Conservation (phyloP, 371 early-diverging fungal genomes). For the Blakeslea trispora region DNA sequence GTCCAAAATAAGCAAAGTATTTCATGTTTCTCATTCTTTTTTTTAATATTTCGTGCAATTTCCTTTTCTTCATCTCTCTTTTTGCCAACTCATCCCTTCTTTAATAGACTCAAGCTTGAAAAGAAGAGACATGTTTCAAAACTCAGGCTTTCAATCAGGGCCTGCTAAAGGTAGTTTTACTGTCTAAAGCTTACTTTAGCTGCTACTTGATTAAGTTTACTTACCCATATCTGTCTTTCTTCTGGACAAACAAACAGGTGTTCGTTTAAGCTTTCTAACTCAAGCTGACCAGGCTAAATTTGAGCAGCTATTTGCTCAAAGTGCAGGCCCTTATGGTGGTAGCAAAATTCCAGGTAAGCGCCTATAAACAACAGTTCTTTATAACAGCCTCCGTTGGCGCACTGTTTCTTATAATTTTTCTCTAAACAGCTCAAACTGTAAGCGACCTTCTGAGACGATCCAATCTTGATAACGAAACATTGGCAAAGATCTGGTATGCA, state of each 20-base stretch:
- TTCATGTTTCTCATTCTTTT: conserved; percentile 18
- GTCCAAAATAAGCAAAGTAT: conserved; percentile 15
- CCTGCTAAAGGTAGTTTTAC: conserved; percentile 26
- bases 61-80: not conserved
- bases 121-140: conserved; percentile 18
- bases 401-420: not conserved
- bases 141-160: conserved; percentile 20
- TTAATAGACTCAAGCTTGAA: not conserved
- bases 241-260: conserved; percentile 29
- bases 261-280: conserved; percentile 50
- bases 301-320: conserved; percentile 47
- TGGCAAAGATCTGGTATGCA: conserved; percentile 53
- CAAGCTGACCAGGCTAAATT: conserved; percentile 49
- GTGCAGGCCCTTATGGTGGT: conserved; percentile 40
- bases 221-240: too few relatives aligned
- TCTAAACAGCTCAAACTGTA: conserved; percentile 36
- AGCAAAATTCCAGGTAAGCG: conserved; percentile 41
- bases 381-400: not conserved
- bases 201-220: too few relatives aligned
- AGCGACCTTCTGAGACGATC: conserved; percentile 45
- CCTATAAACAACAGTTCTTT: too few relatives aligned
- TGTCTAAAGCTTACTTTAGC: too few relatives aligned
- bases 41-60: too few relatives aligned
- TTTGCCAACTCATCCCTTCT: not conserved
- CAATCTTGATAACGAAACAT: conserved; percentile 46